Conservation (phyloP, 2,329 filamentous ascomycete genomes). For the Alternaria viburni region DNA sequence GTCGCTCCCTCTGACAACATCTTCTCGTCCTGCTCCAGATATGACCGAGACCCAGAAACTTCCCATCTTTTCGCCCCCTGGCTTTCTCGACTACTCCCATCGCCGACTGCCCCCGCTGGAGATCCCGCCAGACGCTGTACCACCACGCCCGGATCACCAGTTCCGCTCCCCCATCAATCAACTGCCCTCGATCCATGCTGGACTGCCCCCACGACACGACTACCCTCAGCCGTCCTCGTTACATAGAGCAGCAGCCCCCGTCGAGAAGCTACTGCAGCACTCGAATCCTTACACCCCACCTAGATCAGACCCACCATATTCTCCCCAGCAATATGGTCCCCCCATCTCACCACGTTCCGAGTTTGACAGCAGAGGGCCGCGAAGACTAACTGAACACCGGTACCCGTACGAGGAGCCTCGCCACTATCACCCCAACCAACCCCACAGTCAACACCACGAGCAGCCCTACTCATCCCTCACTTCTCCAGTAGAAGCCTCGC, state of each 20-base stretch:
- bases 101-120: conserved; percentile 49
- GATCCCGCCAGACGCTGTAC: conserved; percentile 48
- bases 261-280: conserved; percentile 46
- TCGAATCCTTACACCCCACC: conserved; percentile 49
- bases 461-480: conserved; percentile 45
- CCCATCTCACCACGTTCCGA: conserved; percentile 47
- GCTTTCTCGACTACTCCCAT: conserved; percentile 49
- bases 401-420: conserved; percentile 44
- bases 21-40: conserved; percentile 41
- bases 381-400: conserved; percentile 40
- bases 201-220: conserved; percentile 39
- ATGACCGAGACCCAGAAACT: conserved; percentile 57
- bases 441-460: conserved; percentile 40
- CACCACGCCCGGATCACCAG: conserved; percentile 46
- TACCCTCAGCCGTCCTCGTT: conserved; percentile 30
- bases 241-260: conserved; percentile 39
- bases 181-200: conserved; percentile 46
- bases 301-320: conserved; percentile 49
- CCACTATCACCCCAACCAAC: conserved; percentile 31
- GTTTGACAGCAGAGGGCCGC: conserved; percentile 37
- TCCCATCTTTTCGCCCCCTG: conserved; percentile 49
- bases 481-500: conserved; percentile 44
- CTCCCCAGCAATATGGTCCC: conserved; percentile 48
- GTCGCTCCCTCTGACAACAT: conserved; percentile 50
- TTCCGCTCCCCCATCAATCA: conserved; percentile 49